phyloP scores from a whole-genome alignment of 2,329 filamentous ascomycete species.

The Dothistroma pini region DNA sequence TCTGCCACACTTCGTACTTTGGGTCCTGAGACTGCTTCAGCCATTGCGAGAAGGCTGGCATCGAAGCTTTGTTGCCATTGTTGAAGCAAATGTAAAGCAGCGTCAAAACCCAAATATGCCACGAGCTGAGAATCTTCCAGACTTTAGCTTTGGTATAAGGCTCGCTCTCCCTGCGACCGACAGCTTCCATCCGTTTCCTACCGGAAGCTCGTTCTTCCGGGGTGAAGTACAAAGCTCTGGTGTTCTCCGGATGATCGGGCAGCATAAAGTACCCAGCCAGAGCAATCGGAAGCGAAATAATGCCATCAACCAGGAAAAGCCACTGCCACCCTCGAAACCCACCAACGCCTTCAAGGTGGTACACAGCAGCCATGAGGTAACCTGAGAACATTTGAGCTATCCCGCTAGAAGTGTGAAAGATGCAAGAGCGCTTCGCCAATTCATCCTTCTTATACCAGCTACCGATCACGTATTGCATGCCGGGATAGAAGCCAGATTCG shows the following conservation, averaged over 20 bases:
- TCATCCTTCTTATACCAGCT: conserved; percentile 51
- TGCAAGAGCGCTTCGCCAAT: conserved; percentile 50
- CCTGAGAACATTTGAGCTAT: conserved; percentile 49
- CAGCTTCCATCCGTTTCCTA: conserved; percentile 48
- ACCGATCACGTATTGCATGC: conserved; percentile 53
- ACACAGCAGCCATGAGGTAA: conserved; percentile 54
- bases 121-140: conserved; percentile 53
- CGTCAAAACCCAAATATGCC: conserved; percentile 61
- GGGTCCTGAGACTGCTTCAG: conserved; percentile 42
- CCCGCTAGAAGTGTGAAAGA: conserved; percentile 49
- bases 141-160: conserved; percentile 53
- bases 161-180: conserved; percentile 45
- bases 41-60: conserved; percentile 55
- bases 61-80: conserved; percentile 51
- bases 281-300: conserved; percentile 53
- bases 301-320: conserved; percentile 50
- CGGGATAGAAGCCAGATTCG: conserved; percentile 52
- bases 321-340: conserved; percentile 50
- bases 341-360: conserved; percentile 45
- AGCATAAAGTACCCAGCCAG: conserved; percentile 48
- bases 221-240: conserved; percentile 47
- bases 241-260: conserved; percentile 50
- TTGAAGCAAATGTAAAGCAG: conserved; percentile 61
- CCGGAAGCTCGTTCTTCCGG: conserved; percentile 42
- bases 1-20: conserved; percentile 50